Base-by-base conservation (phyloP, 176 grass and related monocot genomes). In the Stipa capillata region DNA sequence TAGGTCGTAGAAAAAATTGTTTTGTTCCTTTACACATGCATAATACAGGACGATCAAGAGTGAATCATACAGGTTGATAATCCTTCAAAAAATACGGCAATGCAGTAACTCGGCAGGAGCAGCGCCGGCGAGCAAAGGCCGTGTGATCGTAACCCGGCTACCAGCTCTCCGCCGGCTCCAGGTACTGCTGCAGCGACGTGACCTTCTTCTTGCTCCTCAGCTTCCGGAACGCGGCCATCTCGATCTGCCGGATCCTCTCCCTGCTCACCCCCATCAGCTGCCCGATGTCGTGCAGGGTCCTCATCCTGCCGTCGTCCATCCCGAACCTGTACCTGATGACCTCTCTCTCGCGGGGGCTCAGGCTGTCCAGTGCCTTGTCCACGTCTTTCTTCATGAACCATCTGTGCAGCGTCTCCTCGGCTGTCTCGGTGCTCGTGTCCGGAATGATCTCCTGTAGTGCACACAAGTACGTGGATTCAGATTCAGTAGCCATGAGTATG, bases 231-330 rank as follows among this genome's bases (percentile, higher is more conserved):
- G 96, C 88, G 56, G 56, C 81, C 61, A 85, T 69, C 78, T 99
- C 92, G 8, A 99, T 93, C 53, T 95, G 96, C 74, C 92, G 77
- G 74, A 95, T 87, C 83, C 92, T 89, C 84, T 99, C 96, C 78
- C 96, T 83, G 74, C 92, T 99, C 75, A 95, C 87, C 51, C 87
- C 80, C 76, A 95, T 74, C 37, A 87, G 42, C 69, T 86, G 77
- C 45, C 96, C 96, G 28, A 95, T 93, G 73, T 93, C 86, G 49
- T 93, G 81, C 82, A 99, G 84, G 1, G 96, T 99, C 72, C 83
- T 83, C 56, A 73, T 66, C 88, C 86, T 83, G 8, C 92, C 90
- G 56, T 85, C 87, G 13, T 87, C 96, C 21, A 98, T 85, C 31
- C 96, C 96, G 55, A 90, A 98, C 50, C 92, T 79, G 64, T 83